Evolutionary conservation across 2,329 filamentous ascomycete species (phyloP), one percentile per base, ranked within the genome.

Genomic region (Claviceps citrina): DNA sequence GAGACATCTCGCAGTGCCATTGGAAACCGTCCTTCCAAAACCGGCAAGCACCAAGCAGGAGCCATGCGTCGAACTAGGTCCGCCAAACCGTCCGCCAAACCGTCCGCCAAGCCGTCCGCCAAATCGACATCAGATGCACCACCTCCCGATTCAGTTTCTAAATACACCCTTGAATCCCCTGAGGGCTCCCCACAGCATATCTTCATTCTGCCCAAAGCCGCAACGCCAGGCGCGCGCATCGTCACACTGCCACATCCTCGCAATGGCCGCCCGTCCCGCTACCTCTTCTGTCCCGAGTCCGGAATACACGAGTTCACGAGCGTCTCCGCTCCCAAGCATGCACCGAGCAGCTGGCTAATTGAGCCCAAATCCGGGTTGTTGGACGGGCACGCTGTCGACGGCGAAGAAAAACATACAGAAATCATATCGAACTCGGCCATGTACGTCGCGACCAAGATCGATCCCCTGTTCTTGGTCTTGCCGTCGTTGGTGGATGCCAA

Each of bases 371-470:
- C 43, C 26, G 40, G 26, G 24, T 33, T 40, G 24, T 33, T 40
- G 47, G 38, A 32, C 4, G 45, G 49, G 6, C 46, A 54, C 9
- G 44, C 49, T 8, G 19, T 44, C 24, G 42, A 44, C 15, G 39
- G 43, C 7, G 50, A 45, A 27, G 37, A 44, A n/a, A 38, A 45
- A 4, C 47, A 48, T 20, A 47, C 49, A 25, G 49, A 55, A 20
- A 49, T 84, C 19, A 70, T 77, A 26, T 77, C 78, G 51, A 70
- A 68, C 32, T 76, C 84, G 26, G 77, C 86, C 44, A 63, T 96
- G n/a, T 81, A 82, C 51, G 62, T 96, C 43, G 84, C 89, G 7
- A 94, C 91, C 1, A 73, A 77, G 2, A 67, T 94, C 40, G 91
- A 98, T 57, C 72, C 84, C 5, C 54, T 95, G 3, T 96, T 96